Percentiles rank a stretch among this genome's conserved stretches.
phyloP scores from a whole-genome alignment of 2,329 filamentous ascomycete species.

The Sclerotinia spermophila region DNA sequence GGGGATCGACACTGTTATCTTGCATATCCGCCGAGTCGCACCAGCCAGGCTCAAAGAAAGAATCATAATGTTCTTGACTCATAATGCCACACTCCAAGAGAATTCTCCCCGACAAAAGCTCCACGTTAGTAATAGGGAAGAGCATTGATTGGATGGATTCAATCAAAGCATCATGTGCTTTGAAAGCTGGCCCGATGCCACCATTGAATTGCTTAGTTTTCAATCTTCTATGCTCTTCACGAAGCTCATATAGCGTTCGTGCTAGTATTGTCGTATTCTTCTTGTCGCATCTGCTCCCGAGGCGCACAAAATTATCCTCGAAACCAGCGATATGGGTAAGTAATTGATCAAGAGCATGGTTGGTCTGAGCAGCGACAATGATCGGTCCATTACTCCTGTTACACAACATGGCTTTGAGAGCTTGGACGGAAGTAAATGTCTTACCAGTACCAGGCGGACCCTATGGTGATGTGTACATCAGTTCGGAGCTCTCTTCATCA shows the following conservation, averaged over 20 bases:
- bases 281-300: slow-evolving; percentile 41
- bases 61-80: slow-evolving; percentile 58
- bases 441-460: slow-evolving; percentile 77
- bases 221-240: slow-evolving; percentile 37
- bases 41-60: slow-evolving; percentile 50
- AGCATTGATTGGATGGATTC: neutral
- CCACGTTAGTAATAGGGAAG: slow-evolving; percentile 27
- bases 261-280: slow-evolving; percentile 58
- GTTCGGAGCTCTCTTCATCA: neutral
- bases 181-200: neutral
- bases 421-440: slow-evolving; percentile 74
- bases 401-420: slow-evolving; percentile 61
- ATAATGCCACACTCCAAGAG: slow-evolving; percentile 57
- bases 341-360: slow-evolving; percentile 85
- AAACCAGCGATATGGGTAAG: slow-evolving; percentile 48
- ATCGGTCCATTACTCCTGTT: slow-evolving; percentile 66
- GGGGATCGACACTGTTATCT: slow-evolving; percentile 6
- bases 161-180: neutral
- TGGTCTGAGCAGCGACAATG: slow-evolving; percentile 80
- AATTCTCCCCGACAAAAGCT: slow-evolving; percentile 50
- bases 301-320: slow-evolving; percentile 58
- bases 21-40: slow-evolving; percentile 18
- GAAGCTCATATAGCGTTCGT: slow-evolving; percentile 63
- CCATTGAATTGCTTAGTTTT: neutral
- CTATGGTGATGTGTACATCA: slow-evolving; percentile 17